Percentiles rank a stretch among this genome's conserved stretches.
These are phyloP conservation scores for Aspergillus campestris DNA, from an alignment of 495 filamentous ascomycete genomes.

Conservation along the genomic window DNA sequence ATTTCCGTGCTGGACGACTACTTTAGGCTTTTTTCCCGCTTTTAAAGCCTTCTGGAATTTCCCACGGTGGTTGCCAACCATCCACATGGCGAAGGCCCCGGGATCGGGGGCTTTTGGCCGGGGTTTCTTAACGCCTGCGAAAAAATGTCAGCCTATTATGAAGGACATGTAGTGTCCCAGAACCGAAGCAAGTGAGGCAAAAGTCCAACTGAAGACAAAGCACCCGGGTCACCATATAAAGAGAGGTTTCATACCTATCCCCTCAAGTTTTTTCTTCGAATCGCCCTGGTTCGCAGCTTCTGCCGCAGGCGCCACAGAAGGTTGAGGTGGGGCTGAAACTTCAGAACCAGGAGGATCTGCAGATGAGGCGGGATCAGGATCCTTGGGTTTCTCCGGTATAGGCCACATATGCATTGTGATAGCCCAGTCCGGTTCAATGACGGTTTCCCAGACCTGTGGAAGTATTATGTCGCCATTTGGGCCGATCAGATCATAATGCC, in stretches of 20 bases:
- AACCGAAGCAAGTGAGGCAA: too few relatives aligned
- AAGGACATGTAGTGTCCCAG: background rate
- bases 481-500: slow-evolving; percentile 77
- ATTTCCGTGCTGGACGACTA: slow-evolving; percentile 13
- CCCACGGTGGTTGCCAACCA: slow-evolving; percentile 26
- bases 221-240: background rate
- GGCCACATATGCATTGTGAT: slow-evolving; percentile 99
- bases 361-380: slow-evolving; percentile 28
- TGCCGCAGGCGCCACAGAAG: slow-evolving; percentile 12
- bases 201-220: too few relatives aligned
- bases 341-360: slow-evolving; percentile 16
- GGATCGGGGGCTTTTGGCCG: slow-evolving; percentile 17
- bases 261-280: slow-evolving; percentile 28
- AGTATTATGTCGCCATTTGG: slow-evolving; percentile 84
- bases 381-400: slow-evolving; percentile 54
- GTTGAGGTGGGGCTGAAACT: slow-evolving; percentile 12
- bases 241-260: slow-evolving; percentile 15
- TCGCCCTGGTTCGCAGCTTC: slow-evolving; percentile 11
- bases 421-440: slow-evolving; percentile 78
- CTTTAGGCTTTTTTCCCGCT: slow-evolving; percentile 30
- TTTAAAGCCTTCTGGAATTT: slow-evolving; percentile 26
- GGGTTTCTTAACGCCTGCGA: slow-evolving; percentile 23
- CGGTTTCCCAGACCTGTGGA: slow-evolving; percentile 77
- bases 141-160: slow-evolving; percentile 3
- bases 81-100: slow-evolving; percentile 33